A percentile compares a stretch with the other conserved stretches of the same genome.
Evolutionary conservation across 169 alveolate species (phyloP).

Genomic region (Sarcocystis neurona): DNA sequence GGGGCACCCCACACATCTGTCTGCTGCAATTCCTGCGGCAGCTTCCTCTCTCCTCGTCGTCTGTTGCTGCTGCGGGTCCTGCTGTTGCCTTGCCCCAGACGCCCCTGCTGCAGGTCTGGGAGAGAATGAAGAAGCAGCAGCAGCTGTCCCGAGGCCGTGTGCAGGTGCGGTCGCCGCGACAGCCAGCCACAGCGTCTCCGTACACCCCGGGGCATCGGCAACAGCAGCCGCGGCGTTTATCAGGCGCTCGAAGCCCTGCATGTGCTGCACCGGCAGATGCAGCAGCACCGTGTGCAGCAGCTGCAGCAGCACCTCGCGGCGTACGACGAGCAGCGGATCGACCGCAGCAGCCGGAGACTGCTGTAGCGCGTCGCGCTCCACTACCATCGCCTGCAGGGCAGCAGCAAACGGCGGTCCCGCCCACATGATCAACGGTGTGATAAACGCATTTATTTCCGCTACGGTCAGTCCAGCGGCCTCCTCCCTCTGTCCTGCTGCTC

Average conservation of each 20-base stretch:
- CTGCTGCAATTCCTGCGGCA: too few species aligned
- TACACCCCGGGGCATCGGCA: not conserved
- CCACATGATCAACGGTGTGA: not conserved
- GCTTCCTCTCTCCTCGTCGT: too few species aligned
- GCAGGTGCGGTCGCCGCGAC: not conserved
- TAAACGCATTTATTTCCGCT: slow-evolving; percentile 48
- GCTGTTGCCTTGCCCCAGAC: too few species aligned
- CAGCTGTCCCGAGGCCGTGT: not conserved
- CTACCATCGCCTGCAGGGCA: slow-evolving; percentile 55
- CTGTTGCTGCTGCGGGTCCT: too few species aligned
- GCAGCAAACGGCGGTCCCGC: slow-evolving; percentile 51
- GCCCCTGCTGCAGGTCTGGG: not conserved
- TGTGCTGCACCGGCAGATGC: slow-evolving; percentile 34
- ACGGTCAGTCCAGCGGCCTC: slow-evolving; percentile 9
- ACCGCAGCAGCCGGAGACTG: slow-evolving; percentile 54
- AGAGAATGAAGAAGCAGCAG: not conserved
- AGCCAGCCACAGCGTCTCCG: slow-evolving; percentile 20
- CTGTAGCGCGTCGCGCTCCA: slow-evolving; percentile 52
- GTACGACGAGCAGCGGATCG: slow-evolving; percentile 48
- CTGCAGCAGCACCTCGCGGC: slow-evolving; percentile 49
- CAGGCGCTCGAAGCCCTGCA: slow-evolving; percentile 56
- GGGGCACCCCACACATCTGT: too few species aligned
- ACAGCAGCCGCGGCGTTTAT: not conserved
- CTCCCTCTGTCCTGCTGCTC: not conserved
- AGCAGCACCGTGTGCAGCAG: slow-evolving; percentile 38